Evolutionary conservation across 148 eudicot species (phyloP), one percentile per base, ranked within the genome.

Genomic region (Rhododendron ovatum): DNA sequence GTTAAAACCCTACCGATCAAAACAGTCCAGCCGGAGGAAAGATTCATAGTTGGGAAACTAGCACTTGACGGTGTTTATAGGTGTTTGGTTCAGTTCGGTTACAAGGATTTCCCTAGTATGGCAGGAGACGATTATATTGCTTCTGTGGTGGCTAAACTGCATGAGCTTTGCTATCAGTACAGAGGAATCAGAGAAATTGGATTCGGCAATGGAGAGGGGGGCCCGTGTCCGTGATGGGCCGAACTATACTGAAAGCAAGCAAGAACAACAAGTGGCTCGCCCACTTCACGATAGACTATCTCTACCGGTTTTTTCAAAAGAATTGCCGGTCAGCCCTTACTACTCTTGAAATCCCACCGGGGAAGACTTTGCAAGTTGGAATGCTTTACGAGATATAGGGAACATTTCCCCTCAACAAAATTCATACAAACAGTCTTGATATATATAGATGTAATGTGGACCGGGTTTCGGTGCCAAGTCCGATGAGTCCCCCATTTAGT

Each of bases 261-360:
- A 47, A 75, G 83, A 47, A 50, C 3, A 82, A 76, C 7, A 41
- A 84, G 0, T 57, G 85, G 86, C 30, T 90, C 2, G 73, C 53
- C 3, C 69, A 88, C 5, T 87, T 90, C 51, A 80, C 81, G 0
- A 88, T 88, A 45, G 84, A 86, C 61, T 74, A 75, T 74, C 45
- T 90, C 14, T 88, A 90, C 74, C 85, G 90, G 39, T 88, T 88
- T 80, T 83, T 90, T 3, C 90, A 88, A 50, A 89, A 84, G 80
- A 90, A 88, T 43, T 84, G 83, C 35, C 87, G 83, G 74, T n/a
- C 88, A 6, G 86, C 90, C 14, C 55, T 84, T 87, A 83, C 90
- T 0, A 35, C 81, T 5, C 83, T 87, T 33, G 18, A 51, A 78
- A 35, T 88, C 35, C 89, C 90, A 2, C 83, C 75, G 1, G 80